Evolutionary conservation across 495 filamentous ascomycete genomes (phyloP).

Genomic region (Penicillium verhagenii): DNA sequence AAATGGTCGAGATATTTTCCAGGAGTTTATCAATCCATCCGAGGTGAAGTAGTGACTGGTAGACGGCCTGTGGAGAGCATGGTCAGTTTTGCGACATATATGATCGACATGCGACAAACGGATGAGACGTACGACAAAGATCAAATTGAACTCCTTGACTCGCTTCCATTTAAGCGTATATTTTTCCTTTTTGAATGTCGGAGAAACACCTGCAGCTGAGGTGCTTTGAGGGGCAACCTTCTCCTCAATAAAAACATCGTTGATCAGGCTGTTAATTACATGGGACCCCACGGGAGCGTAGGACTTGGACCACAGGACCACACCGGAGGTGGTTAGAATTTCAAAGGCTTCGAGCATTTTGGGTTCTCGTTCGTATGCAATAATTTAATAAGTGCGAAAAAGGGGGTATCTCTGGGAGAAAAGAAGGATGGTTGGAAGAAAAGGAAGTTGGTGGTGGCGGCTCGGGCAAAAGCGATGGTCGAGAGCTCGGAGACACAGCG

Average conservation of each 20-base stretch:
- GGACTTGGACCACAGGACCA: conserved; percentile 92
- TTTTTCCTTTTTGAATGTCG: conserved; percentile 84
- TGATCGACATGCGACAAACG: conserved; percentile 16
- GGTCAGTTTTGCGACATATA: conserved; percentile 19
- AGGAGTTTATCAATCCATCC: conserved; percentile 97
- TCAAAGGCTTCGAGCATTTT: conserved; percentile 93
- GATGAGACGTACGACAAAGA: conserved; percentile 77
- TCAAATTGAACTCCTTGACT: conserved; percentile 86
- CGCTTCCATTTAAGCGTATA: conserved; percentile 94
- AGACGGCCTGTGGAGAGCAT: conserved; percentile 71
- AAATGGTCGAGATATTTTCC: conserved; percentile 88
- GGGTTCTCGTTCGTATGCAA: neutral
- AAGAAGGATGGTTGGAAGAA: conserved; percentile 7
- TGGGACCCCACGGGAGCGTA: conserved; percentile 77
- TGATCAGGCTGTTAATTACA: conserved; percentile 91
- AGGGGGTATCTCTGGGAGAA: conserved; percentile 1
- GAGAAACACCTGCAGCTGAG: conserved; percentile 27
- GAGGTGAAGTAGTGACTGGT: conserved; percentile 90
- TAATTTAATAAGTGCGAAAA: conserved; percentile 4
- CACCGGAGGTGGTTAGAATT: conserved; percentile 90
- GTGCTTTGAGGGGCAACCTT: conserved; percentile 59
- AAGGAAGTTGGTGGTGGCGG: conserved; percentile 34
- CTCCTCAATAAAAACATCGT: conserved; percentile 96
- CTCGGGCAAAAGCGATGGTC: conserved; percentile 34
- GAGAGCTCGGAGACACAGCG: conserved; percentile 23